Evolutionary conservation across 2,329 filamentous ascomycete genomes (phyloP), one percentile per base, ranked within the genome.

Genomic region (Atkinsonella texensis): DNA sequence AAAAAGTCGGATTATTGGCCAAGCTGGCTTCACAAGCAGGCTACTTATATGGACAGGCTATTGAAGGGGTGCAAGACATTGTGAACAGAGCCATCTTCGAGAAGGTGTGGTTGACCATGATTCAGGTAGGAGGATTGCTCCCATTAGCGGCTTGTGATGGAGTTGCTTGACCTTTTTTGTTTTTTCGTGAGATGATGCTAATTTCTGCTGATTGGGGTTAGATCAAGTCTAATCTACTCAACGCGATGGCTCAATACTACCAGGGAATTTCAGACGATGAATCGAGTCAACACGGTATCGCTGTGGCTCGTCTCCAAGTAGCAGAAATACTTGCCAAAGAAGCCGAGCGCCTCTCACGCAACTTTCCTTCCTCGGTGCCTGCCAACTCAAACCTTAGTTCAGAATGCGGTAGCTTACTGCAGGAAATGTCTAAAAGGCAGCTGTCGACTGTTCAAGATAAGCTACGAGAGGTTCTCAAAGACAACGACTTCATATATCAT

Each of bases 401-500:
- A 0, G 93, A 98, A 55, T 87, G 87, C 2, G 87, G 87, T 0
- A 62, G 76, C 0, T 75, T 83, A 49, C 70, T 98, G 38, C 73
- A 80, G n/a, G 89, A 95, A 35, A 79, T 95, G 57, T 84, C 88
- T 15, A 95, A 89, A 65, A 81, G 89, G 55, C 91, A 97, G 60
- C 70, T 87, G 31, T 75, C 85, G 0, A 84, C 81, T 33, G 84
- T 95, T 3, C 86, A 95, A 63, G 86, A 91, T 55, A 90, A 87
- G 65, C 72, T 95, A 20, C 74, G 74, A 17, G 83, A 87, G 54
- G 76, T 90, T 48, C 76, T 79, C 58, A 95, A 95, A 62, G 93
- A 98, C 67, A 98, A 98, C 59, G 93, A 98, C 65, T 97, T 93
- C 67, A 95, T 98, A 64, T 98, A 98, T 63, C 93, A 98, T 65